Conservation (phyloP, 805 yeast genomes). For the Ogataea pini region DNA sequence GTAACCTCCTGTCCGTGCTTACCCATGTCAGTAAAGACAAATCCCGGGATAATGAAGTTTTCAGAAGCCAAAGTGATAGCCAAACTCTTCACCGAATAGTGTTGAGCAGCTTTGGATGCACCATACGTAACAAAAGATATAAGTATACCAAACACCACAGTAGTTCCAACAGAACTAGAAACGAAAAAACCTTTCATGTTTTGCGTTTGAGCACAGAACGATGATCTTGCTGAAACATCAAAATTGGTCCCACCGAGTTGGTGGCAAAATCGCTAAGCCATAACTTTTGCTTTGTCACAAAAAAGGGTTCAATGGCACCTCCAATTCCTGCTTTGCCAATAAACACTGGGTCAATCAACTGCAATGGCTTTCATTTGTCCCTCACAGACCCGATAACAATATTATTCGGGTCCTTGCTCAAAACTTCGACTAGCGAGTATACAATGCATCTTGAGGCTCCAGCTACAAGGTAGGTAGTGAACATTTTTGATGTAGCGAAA, state of each 20-base stretch:
- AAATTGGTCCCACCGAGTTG: constrained; percentile 9
- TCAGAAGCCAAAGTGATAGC: background rate
- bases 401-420: constrained; percentile 2
- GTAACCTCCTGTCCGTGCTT: background rate
- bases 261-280: background rate
- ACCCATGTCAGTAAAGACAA: background rate
- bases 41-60: background rate
- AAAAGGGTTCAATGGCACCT: background rate
- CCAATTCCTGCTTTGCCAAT: constrained; percentile 10
- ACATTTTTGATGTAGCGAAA: background rate
- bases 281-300: background rate
- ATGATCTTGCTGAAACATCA: constrained; percentile 8
- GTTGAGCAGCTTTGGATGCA: constrained; percentile 37
- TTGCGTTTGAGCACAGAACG: constrained; percentile 1
- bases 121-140: background rate
- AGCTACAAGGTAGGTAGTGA: constrained; percentile 11
- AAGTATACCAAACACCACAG: background rate
- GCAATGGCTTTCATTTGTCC: background rate
- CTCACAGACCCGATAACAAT: constrained; percentile 12
- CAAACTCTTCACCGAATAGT: constrained; percentile 18
- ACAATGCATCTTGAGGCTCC: constrained; percentile 15
- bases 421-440: constrained; percentile 1
- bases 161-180: constrained; percentile 2
- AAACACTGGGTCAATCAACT: constrained; percentile 2
- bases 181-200: constrained; percentile 5